phyloP scores from a whole-genome alignment of 352 stramenopile genomes.

The Detonula confervacea region DNA sequence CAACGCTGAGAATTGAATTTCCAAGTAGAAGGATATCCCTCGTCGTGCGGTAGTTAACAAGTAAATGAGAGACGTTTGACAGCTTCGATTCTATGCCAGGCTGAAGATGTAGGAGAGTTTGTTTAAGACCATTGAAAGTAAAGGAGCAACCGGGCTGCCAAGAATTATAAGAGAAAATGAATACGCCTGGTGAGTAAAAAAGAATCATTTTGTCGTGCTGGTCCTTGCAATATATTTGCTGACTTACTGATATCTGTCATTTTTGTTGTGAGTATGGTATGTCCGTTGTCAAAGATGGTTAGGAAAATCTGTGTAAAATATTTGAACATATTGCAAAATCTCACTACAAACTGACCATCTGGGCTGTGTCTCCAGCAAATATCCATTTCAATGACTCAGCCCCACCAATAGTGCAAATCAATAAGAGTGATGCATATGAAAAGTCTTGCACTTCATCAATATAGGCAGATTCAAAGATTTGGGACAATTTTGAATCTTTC shows the following conservation, averaged over 20 bases:
- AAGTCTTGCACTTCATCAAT: constrained; percentile 54
- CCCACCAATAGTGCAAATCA: constrained; percentile 46
- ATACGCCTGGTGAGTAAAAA: constrained; percentile 14
- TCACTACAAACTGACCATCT: constrained; percentile 37
- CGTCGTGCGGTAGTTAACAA: constrained; percentile 56
- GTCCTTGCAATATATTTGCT: neutral
- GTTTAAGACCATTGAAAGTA: constrained; percentile 51
- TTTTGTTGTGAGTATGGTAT: constrained; percentile 2
- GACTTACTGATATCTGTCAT: constrained; percentile 31
- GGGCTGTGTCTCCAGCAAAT: constrained; percentile 48
- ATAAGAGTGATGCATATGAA: constrained; percentile 47
- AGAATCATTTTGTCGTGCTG: neutral
- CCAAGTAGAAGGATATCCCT: constrained; percentile 47
- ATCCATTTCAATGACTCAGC: constrained; percentile 41
- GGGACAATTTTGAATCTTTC: constrained; percentile 16
- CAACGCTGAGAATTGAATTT: constrained; percentile 42
- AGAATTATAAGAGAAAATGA: constrained; percentile 4
- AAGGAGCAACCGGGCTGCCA: constrained; percentile 49
- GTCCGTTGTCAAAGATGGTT: constrained; percentile 1
- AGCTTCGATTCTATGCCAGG: constrained; percentile 37
- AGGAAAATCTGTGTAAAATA: neutral
- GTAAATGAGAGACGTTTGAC: constrained; percentile 45
- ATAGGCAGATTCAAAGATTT: constrained; percentile 48
- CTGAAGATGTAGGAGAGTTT: constrained; percentile 40
- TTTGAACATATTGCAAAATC: neutral